Conservation (phyloP, 192 early-diverging fungal species). For the Backusella macrospora region DNA sequence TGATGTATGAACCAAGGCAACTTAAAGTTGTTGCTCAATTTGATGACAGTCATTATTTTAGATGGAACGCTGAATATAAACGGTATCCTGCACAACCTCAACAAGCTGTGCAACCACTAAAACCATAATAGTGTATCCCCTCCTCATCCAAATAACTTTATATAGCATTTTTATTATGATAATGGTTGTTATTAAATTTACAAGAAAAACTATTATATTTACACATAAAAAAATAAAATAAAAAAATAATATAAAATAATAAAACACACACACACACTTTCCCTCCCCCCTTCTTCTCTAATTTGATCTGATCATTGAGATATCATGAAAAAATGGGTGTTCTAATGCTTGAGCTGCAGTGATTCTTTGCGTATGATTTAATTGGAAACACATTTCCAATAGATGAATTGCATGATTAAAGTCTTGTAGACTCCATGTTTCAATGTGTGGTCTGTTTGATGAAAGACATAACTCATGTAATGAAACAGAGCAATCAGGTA, state of each 20-base stretch:
- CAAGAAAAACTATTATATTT: background rate
- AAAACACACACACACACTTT: background rate
- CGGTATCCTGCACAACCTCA: background rate
- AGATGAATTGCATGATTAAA: constrained; percentile 61
- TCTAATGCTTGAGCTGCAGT: constrained; percentile 76
- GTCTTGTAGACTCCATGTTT: constrained; percentile 41
- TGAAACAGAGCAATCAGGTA: constrained; percentile 32
- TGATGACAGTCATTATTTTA: background rate
- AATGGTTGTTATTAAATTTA: no score
- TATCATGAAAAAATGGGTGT: constrained; percentile 68
- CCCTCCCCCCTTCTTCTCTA: background rate
- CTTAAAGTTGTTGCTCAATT: constrained; percentile 1
- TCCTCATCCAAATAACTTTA: no score
- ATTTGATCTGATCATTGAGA: background rate
- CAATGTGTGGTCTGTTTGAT: constrained; percentile 45
- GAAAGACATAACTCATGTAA: constrained; percentile 45
- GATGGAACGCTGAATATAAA: background rate
- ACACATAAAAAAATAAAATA: background rate
- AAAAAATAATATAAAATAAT: background rate
- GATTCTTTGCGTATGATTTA: constrained; percentile 66
- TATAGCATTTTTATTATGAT: no score
- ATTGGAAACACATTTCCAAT: constrained; percentile 55
- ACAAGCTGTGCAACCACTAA: background rate
- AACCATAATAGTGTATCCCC: background rate
- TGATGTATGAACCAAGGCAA: background rate